A percentile compares a stretch with the other conserved stretches of the same genome.
phyloP scores from a whole-genome alignment of 2,329 filamentous ascomycete genomes.

The Leptographium lundbergii region DNA sequence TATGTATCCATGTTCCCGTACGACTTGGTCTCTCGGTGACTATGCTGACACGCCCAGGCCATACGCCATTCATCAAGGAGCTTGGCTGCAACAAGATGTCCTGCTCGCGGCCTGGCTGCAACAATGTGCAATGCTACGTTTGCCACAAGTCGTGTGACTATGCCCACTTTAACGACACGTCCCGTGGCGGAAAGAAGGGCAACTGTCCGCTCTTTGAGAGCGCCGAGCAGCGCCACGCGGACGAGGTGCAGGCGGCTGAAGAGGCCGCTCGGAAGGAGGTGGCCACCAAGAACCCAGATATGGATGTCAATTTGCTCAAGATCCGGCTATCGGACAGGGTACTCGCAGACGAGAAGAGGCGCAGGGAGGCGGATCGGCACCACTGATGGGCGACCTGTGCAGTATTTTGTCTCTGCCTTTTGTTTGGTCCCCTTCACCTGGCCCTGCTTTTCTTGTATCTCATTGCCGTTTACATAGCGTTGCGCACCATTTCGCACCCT shows the following conservation, averaged over 20 bases:
- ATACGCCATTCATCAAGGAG: slow-evolving; percentile 68
- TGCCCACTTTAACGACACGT: slow-evolving; percentile 51
- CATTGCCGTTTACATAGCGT: not conserved
- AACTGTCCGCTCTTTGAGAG: slow-evolving; percentile 60
- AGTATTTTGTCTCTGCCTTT: not conserved
- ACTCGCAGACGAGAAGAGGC: slow-evolving; percentile 25
- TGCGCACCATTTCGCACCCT: not conserved
- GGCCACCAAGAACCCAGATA: slow-evolving; percentile 43
- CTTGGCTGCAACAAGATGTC: slow-evolving; percentile 74
- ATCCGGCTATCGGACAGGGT: slow-evolving; percentile 46
- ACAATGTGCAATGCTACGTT: slow-evolving; percentile 51
- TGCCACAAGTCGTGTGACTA: slow-evolving; percentile 59
- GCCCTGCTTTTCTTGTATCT: not conserved
- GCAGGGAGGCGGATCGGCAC: slow-evolving; percentile 6
- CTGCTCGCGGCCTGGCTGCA: slow-evolving; percentile 44
- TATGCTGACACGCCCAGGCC: slow-evolving; percentile 25
- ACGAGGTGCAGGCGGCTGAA: slow-evolving; percentile 52
- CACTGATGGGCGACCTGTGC: not conserved
- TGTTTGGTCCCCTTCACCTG: not conserved
- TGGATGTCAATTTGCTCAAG: slow-evolving; percentile 44
- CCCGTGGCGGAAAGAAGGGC: slow-evolving; percentile 31
- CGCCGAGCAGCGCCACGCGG: slow-evolving; percentile 43
- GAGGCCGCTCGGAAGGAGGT: slow-evolving; percentile 41
- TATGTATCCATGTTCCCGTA: slow-evolving; percentile 14
- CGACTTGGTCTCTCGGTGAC: not conserved